Conservation (phyloP, 768 basidiomycete species). For the Kwoniella newhampshirensis region DNA sequence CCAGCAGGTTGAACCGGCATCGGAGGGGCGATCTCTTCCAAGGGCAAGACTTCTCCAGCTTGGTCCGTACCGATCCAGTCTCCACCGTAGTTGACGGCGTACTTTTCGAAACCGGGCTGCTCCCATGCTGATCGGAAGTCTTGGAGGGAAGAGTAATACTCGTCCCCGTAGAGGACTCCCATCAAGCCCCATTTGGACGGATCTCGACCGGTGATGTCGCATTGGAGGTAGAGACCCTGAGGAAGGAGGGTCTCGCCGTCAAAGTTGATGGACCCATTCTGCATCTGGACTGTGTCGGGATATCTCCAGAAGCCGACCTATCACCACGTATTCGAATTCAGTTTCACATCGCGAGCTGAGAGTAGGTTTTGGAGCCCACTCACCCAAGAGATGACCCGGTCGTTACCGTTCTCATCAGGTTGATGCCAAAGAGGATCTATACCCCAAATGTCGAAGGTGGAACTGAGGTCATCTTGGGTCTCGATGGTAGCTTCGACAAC, state of each 20-base stretch:
- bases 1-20: constrained; percentile 63
- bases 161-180: constrained; percentile 40
- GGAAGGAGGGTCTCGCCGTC: constrained; percentile 36
- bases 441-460: constrained; percentile 30
- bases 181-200: constrained; percentile 31
- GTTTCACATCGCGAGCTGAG: too few relatives aligned
- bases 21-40: constrained; percentile 50
- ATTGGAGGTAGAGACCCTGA: constrained; percentile 39
- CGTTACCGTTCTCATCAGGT: constrained; percentile 23
- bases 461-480: constrained; percentile 16
- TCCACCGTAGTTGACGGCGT: constrained; percentile 29
- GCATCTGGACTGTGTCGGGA: constrained; percentile 11
- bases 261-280: constrained; percentile 23
- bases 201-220: constrained; percentile 44
- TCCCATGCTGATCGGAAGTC: constrained; percentile 46
- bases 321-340: too few relatives aligned
- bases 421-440: constrained; percentile 51
- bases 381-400: constrained; percentile 38
- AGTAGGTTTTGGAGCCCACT: neutral
- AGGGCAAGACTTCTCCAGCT: constrained; percentile 21
- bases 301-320: constrained; percentile 30
- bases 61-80: constrained; percentile 39
- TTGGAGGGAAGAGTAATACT: constrained; percentile 34
- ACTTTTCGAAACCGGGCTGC: constrained; percentile 21
- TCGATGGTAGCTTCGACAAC: constrained; percentile 14